Evolutionary conservation across 2,329 filamentous ascomycete species (phyloP), one percentile per base, ranked within the genome.

Genomic region (Alternaria conjuncta): DNA sequence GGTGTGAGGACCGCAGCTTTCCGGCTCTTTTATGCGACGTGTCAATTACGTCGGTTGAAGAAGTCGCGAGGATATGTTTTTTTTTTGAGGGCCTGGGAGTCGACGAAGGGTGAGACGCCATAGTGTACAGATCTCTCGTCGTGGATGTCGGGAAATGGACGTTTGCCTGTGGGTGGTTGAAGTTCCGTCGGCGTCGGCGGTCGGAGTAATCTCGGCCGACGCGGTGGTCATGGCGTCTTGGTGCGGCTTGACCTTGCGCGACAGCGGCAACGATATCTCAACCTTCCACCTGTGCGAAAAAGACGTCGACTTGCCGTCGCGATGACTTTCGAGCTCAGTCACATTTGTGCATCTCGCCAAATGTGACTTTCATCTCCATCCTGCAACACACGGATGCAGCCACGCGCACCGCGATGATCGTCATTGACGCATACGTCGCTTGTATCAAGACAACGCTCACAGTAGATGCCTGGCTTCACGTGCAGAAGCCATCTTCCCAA

Each of bases 81-180:
- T n/a, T n/a, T 6, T 5, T 5, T 23, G 23, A 23, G 23, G 4
- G 72, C 72, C 50, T 74, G 69, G 28, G 73, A 71, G n/a, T 64
- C 67, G 5, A 64, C 65, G 47, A 73, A 75, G 18, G 73, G 61
- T 1, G 74, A 45, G 6, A 74, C 63, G 26, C 70, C 66, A 67
- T 72, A 75, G 36, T 73, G 69, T 2, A 72, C 45, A 3, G 71
- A 57, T 21, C 50, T 67, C 26, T 65, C 47, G 21, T 60, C 54
- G n/a, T 64, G 44, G 45, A 57, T 60, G 4, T 72, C 60, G 43
- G 67, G 68, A 2, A 64, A 61, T 7, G 53, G 56, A 28, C 57
- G 61, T 15, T 61, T 55, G 47, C 43, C 25, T 20, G 64, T 6
- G 32, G 55, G 30, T 41, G 15, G 44, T 56, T 9, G 47, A 20